phyloP scores from a whole-genome alignment of 306 rosid genomes.

The Senna tora region DNA sequence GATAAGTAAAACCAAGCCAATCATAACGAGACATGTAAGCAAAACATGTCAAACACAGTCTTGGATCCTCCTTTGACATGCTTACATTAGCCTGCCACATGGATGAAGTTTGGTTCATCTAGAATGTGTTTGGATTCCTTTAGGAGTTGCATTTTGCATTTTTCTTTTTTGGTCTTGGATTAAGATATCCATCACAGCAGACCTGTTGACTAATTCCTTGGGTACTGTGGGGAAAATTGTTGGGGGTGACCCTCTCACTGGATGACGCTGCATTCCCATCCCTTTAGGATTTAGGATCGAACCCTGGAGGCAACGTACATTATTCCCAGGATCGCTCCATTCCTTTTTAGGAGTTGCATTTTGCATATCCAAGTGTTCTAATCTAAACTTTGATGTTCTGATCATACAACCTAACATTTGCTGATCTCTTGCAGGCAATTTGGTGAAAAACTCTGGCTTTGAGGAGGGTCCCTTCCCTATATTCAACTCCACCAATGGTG shows the following conservation, averaged over 20 bases:
- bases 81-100: neutral
- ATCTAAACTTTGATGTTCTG: constrained; percentile 12
- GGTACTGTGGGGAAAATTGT: no score
- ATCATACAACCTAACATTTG: neutral
- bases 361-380: neutral
- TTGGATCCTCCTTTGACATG: no score
- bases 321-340: no score
- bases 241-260: no score
- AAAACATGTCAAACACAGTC: neutral
- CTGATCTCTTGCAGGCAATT: constrained; percentile 61
- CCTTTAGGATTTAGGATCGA: no score
- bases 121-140: constrained; percentile 1
- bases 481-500: constrained; percentile 75
- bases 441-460: constrained; percentile 76
- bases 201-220: no score
- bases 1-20: neutral
- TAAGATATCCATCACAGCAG: no score
- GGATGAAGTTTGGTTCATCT: neutral
- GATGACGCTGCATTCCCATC: no score
- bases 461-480: constrained; percentile 90
- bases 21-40: neutral
- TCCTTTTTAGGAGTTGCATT: neutral
- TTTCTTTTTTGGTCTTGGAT: no score
- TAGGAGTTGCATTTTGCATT: constrained; percentile 8
- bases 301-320: no score